phyloP scores from a whole-genome alignment of 345 rosid genomes.

The Streptanthus diversifolius region DNA sequence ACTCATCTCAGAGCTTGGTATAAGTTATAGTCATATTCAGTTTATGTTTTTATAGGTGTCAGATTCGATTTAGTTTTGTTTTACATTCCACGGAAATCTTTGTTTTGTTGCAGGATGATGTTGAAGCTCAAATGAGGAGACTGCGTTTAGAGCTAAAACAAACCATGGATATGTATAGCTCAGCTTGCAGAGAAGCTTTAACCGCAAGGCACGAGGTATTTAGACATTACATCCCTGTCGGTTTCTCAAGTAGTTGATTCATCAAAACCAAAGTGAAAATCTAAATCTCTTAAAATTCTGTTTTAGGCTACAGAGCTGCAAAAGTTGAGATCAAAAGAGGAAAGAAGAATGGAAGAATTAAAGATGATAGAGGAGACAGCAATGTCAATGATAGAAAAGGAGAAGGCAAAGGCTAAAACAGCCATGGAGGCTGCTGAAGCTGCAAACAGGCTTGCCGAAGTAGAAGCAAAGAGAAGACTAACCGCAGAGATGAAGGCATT shows the following conservation, averaged over 20 bases:
- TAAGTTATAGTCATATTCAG: not conserved
- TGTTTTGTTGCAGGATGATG: conserved; percentile 53
- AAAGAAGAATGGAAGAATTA: conserved; percentile 57
- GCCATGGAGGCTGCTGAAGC: conserved; percentile 81
- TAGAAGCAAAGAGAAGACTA: conserved; percentile 51
- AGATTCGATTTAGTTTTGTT: not conserved
- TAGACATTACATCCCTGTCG: not conserved
- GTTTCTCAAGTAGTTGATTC: not conserved
- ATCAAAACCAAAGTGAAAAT: not conserved
- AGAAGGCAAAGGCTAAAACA: conserved; percentile 54
- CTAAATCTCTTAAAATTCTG: not conserved
- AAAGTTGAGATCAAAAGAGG: conserved; percentile 60
- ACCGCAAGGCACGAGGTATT: conserved; percentile 70
- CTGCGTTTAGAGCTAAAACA: conserved; percentile 76
- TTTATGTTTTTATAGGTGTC: not conserved
- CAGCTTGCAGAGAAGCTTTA: conserved; percentile 87
- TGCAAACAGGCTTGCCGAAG: conserved; percentile 55
- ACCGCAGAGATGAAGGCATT: conserved; percentile 43
- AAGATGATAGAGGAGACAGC: conserved; percentile 65
- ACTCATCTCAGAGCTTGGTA: conserved; percentile 57
- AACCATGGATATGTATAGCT: conserved; percentile 89
- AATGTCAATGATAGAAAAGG: conserved; percentile 48
- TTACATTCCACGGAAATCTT: not conserved
- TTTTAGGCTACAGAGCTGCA: conserved; percentile 67
- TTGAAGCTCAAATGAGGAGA: conserved; percentile 83